Base-by-base conservation (phyloP, 441 rosid genomes). In the Adansonia rubrostipa region DNA sequence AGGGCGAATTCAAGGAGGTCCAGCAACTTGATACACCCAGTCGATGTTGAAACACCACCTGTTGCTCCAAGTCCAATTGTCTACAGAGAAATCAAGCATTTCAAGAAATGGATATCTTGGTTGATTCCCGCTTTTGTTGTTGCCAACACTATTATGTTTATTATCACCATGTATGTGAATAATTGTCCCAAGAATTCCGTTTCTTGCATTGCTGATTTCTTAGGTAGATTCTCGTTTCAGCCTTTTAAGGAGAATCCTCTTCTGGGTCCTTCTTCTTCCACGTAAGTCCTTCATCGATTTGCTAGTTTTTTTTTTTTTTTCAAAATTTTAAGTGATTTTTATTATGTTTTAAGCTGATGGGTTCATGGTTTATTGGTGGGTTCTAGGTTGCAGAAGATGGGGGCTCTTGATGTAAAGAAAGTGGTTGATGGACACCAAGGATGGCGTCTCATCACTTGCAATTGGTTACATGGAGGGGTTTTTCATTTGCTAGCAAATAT, bases 391-490 rank as follows among this genome's bases (percentile, higher is more conserved):
- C 89, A 54, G 83, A 89, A 87, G 82, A 83, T 95, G 89, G 99
- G 98, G 13, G 99, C 91, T 56, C 81, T 93, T 5, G 86, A 85
- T 80, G 93, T 85, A 4, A 77, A 19, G 28, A 88, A 73, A 85
- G 96, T 93, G 74, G 89, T 93, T 47, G 77, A 90, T 10, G 64
- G 81, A 60, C 84, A 90, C 83, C 89, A 87, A 72, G 95, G 89
- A 63, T 95, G 99, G 98, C 92, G 92, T 61, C 89, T 95, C 14
- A 73, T 93, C 74, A 83, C 92, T 76, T 93, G 98, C 88, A 91
- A 89, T 44, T 93, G 98, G 98, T 84, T 95, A 81, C 99, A 95
- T 51, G 98, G 84, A 54, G 99, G 99, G 56, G 87, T 93, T 85
- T 87, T 93, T 80, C 99, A 95, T 78, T 53, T 95, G 36, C 54